A percentile compares a stretch with the other conserved stretches of the same genome.
Evolutionary conservation across 73 alveolate genomes (phyloP).

Genomic region (Paramecium sexaurelia): DNA sequence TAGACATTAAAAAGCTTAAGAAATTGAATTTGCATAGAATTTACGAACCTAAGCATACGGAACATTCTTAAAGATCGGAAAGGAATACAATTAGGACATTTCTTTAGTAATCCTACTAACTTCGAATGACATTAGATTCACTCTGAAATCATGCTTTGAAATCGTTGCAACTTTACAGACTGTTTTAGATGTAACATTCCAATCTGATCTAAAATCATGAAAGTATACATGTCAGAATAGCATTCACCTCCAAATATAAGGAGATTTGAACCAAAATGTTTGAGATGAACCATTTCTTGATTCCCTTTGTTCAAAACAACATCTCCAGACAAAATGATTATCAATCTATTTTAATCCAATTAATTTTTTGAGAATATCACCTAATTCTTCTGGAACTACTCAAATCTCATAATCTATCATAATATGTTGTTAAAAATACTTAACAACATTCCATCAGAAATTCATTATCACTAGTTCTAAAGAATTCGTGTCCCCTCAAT

Average conservation of each 20-base stretch:
- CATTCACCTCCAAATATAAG: conserved; percentile 19
- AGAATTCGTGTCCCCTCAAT: conserved; percentile 8
- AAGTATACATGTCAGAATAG: conserved; percentile 24
- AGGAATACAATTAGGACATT: background rate
- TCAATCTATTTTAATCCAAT: background rate
- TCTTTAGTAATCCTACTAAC: conserved; percentile 2
- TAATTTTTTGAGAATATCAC: background rate
- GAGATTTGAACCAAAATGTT: conserved; percentile 3
- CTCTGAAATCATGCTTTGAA: background rate
- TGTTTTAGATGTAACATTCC: conserved; percentile 1
- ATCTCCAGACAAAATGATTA: background rate
- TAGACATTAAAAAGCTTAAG: background rate
- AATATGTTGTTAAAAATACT: background rate
- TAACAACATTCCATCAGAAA: background rate
- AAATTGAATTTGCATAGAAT: conserved; percentile 18
- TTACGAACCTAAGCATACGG: background rate
- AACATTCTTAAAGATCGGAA: background rate
- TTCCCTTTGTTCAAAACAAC: background rate
- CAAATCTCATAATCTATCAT: background rate
- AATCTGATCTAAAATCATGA: conserved; percentile 45
- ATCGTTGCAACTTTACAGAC: background rate
- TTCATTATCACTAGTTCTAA: background rate
- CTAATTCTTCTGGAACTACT: background rate
- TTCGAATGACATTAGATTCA: background rate
- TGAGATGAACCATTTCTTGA: background rate